Conservation (phyloP, 202 grass and related monocot species). For the Zizania palustris region DNA sequence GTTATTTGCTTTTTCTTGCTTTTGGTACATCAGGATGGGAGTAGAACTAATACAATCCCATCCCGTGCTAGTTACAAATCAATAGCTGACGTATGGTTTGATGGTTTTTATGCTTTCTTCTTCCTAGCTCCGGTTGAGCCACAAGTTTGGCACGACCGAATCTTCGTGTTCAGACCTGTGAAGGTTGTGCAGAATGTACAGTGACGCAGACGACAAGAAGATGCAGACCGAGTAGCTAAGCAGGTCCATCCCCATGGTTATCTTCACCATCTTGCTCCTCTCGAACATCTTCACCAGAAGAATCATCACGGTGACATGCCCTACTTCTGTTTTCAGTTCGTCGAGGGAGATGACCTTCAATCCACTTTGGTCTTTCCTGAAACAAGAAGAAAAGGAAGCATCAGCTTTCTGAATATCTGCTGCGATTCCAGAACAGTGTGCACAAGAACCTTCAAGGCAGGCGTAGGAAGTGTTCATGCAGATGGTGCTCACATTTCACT, state of each 20-base stretch:
- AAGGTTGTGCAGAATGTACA: slow-evolving; percentile 93
- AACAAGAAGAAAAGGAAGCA: not conserved
- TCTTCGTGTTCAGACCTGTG: slow-evolving; percentile 59
- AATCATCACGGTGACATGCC: slow-evolving; percentile 98
- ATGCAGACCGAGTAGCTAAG: slow-evolving; percentile 89
- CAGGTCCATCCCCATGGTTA: slow-evolving; percentile 78
- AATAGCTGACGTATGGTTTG: too few species aligned
- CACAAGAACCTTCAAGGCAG: not conserved
- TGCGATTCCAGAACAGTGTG: not conserved
- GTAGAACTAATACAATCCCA: not conserved
- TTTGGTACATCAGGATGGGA: not conserved
- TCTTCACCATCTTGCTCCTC: slow-evolving; percentile 96
- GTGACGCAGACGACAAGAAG: slow-evolving; percentile 90
- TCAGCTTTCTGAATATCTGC: not conserved
- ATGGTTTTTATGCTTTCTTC: too few species aligned
- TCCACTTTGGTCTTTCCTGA: slow-evolving; percentile 94
- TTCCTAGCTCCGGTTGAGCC: too few species aligned
- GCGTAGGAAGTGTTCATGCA: not conserved
- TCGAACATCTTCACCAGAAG: slow-evolving; percentile 99
- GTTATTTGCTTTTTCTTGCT: not conserved
- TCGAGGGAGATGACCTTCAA: slow-evolving; percentile 88
- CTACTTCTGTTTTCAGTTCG: slow-evolving; percentile 85
- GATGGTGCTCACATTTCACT: not conserved
- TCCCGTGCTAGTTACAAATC: not conserved
- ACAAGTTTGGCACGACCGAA: slow-evolving; percentile 31